These are phyloP conservation scores for Petasospora fabianii DNA, from an alignment of 1,139 yeast species.

Conservation along the genomic window DNA sequence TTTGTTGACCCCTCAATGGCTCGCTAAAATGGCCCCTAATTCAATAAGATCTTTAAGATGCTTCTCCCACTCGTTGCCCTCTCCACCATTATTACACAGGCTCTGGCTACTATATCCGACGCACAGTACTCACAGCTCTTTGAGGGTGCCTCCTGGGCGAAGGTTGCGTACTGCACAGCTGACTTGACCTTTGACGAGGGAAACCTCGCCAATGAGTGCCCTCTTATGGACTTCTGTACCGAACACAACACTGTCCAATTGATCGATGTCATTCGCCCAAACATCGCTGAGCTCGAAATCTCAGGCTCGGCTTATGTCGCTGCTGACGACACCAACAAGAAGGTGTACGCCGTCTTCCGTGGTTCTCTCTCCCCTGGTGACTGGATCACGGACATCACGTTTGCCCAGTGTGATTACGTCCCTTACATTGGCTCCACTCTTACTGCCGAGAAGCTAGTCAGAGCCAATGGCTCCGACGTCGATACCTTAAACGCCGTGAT, in stretches of 20 bases:
- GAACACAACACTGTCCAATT: constrained; percentile 1
- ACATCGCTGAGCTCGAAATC: constrained; percentile 33
- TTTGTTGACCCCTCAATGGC: too few species aligned
- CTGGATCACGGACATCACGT: constrained; percentile 50
- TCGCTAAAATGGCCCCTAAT: too few species aligned
- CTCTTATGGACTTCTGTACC: constrained; percentile 18
- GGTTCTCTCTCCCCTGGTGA: constrained; percentile 60
- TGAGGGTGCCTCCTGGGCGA: constrained; percentile 20
- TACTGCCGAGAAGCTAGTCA: constrained; percentile 9
- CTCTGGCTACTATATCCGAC: constrained; percentile 6
- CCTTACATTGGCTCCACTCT: constrained; percentile 10
- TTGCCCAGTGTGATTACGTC: constrained; percentile 19
- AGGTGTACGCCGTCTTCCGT: constrained; percentile 46
- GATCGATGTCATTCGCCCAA: constrained; percentile 16
- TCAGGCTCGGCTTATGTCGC: constrained; percentile 41
- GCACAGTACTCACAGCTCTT: constrained; percentile 16
- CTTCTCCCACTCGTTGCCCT: neutral
- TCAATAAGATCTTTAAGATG: neutral
- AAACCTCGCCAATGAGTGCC: constrained; percentile 16
- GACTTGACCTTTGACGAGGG: constrained; percentile 17
- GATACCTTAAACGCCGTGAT: constrained; percentile 3
- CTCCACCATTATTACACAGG: neutral
- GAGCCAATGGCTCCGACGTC: constrained; percentile 4
- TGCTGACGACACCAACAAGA: constrained; percentile 35
- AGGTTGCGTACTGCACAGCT: constrained; percentile 22